Conservation (phyloP, 768 basidiomycete species). For the Auricularia heimuer region DNA sequence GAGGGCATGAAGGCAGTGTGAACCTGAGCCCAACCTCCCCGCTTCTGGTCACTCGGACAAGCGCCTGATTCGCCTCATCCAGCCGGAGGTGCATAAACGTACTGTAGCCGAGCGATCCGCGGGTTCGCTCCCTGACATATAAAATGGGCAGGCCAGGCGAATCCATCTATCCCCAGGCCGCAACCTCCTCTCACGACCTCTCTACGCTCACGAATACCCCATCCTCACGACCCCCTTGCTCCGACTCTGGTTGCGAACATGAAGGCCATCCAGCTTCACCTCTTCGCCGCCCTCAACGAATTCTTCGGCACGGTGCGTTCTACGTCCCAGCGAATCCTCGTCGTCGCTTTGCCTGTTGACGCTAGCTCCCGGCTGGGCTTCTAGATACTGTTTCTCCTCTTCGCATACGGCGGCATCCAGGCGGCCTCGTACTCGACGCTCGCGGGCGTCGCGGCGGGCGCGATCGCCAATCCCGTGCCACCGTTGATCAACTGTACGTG, state of each 20-base stretch:
- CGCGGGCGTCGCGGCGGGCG: background rate
- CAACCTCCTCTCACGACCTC: too few species aligned
- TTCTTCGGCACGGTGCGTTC: background rate
- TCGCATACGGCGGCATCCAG: constrained; percentile 57
- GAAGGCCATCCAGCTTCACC: background rate
- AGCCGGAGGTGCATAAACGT: too few species aligned
- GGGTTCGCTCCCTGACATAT: too few species aligned
- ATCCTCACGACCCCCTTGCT: background rate
- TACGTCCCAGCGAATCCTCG: background rate
- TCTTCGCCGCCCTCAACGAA: background rate
- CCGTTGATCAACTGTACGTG: background rate
- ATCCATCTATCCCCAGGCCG: too few species aligned
- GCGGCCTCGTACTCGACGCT: constrained; percentile 27
- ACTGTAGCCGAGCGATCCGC: too few species aligned
- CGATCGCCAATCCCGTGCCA: background rate
- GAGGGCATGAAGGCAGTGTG: too few species aligned
- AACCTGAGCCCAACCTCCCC: too few species aligned
- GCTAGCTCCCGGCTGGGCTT: background rate
- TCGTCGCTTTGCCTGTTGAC: background rate
- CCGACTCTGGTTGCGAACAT: background rate
- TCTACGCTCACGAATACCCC: background rate
- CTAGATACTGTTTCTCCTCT: constrained; percentile 44
- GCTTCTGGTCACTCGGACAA: too few species aligned
- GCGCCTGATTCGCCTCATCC: too few species aligned
- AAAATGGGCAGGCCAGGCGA: too few species aligned